Base-by-base conservation (phyloP, 2,329 filamentous ascomycete species). In the Uncinocarpus reesii region DNA sequence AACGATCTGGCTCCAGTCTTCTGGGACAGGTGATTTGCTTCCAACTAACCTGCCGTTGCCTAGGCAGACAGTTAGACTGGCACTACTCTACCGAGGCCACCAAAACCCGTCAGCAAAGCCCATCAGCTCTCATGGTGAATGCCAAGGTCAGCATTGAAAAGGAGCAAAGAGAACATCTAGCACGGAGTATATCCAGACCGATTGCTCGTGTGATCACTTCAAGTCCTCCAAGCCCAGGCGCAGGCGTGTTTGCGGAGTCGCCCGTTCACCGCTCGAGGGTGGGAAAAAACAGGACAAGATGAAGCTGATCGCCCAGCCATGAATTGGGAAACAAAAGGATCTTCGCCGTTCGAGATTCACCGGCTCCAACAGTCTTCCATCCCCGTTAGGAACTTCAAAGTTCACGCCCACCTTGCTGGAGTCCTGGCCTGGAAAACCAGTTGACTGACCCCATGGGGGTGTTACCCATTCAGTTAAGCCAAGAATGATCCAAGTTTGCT, bases 11-110 rank as follows among this genome's bases (percentile, higher is more conserved):
- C 42, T 34, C 42, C 32, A 36, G 13, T 44, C 42, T 18, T 20
- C 20, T 44, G 42, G 42, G 42, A 44, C 42, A 36, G n/a, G n/a
- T 37, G 42, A 36, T 45, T 28, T 23, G 11, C 6, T 32, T 34
- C 34, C 34, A 16, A 24, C 15, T 43, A 13, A 16, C 5, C 8
- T 18, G 20, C 13, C 1, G 29, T 24, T 24, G 26, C 36, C 36
- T 40, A 24, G 21, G 36, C 20, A 23, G 36, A 40, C 36, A 43
- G n/a, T 32, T 31, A 29, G 16, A 23, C 23, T 43, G 41, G 13
- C 41, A 23, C 41, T 43, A 43, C 7, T 23, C 4, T 4, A 32
- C 5, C 26, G n/a, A 32, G 5, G 16, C 6, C 11, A 23, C 40
- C 15, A 6, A 20, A 34, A 29, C 34, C 28, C 18, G 42, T 13